Conservation (phyloP, 106 monocot genomes). For the Allium sativum region DNA sequence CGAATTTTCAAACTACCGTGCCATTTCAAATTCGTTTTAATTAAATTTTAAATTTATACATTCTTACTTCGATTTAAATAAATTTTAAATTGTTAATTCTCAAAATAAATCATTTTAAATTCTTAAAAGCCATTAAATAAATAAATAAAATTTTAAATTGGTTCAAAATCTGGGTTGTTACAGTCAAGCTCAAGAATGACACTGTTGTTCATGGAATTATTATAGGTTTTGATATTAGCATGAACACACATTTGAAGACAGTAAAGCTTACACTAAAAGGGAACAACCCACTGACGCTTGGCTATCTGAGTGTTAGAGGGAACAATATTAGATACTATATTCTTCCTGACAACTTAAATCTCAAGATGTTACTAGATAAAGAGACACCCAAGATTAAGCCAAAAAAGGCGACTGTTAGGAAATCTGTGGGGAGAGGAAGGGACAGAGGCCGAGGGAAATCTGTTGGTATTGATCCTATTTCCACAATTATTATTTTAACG, state of each 20-base stretch:
- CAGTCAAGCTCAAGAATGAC: conserved; percentile 49
- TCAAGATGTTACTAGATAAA: conserved; percentile 84
- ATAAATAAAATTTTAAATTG: no score
- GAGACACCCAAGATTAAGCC: conserved; percentile 87
- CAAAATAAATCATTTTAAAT: no score
- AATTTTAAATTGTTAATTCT: no score
- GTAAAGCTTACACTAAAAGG: conserved; percentile 88
- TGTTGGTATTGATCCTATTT: no score
- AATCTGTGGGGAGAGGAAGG: conserved; percentile 54
- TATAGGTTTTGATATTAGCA: conserved; percentile 77
- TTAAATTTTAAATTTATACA: no score
- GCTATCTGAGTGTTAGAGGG: conserved; percentile 84
- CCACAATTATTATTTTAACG: no score
- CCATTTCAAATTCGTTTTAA: no score
- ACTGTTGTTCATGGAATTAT: conserved; percentile 46
- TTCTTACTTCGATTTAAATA: no score
- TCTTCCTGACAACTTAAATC: conserved; percentile 91
- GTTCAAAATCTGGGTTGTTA: no score
- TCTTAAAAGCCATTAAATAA: no score
- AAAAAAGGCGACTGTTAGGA: conserved; percentile 80
- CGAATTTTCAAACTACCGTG: no score
- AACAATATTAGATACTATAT: conserved; percentile 91
- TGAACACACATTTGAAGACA: conserved; percentile 94
- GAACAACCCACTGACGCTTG: conserved; percentile 79
- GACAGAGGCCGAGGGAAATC: conserved; percentile 75